These are phyloP conservation scores for Calocera viscosa DNA, from an alignment of 768 basidiomycete genomes.

Conservation along the genomic window DNA sequence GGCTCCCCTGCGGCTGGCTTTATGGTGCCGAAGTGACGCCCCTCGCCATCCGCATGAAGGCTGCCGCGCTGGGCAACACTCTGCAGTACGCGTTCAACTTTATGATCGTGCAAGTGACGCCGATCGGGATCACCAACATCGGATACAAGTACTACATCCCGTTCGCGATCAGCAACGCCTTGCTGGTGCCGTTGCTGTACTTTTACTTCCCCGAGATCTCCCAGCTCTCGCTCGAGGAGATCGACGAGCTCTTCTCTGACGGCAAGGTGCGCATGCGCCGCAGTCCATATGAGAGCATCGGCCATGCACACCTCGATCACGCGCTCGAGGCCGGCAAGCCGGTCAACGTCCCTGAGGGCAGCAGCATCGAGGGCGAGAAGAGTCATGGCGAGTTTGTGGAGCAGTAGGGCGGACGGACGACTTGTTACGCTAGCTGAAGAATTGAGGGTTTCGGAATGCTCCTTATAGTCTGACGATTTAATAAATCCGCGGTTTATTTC, in stretches of 20 bases:
- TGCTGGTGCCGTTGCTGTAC: conserved; percentile 14
- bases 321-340: conserved; percentile 4
- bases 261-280: conserved; percentile 16
- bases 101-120: conserved; percentile 18
- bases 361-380: neutral
- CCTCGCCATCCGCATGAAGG: conserved; percentile 16
- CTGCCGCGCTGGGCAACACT: conserved; percentile 15
- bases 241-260: conserved; percentile 17
- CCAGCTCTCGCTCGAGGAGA: conserved; percentile 18
- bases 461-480: neutral
- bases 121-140: conserved; percentile 16
- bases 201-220: conserved; percentile 19
- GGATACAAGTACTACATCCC: conserved; percentile 17
- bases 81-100: conserved; percentile 16
- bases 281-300: neutral
- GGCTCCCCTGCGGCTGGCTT: conserved; percentile 16
- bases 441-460: neutral
- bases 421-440: neutral
- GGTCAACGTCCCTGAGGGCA: neutral
- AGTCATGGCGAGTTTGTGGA: neutral
- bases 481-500: neutral
- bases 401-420: neutral
- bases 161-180: conserved; percentile 16
- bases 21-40: conserved; percentile 16
- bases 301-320: conserved; percentile 2